phyloP scores from a whole-genome alignment of 768 basidiomycete genomes.

The Termitomyces sp. region DNA sequence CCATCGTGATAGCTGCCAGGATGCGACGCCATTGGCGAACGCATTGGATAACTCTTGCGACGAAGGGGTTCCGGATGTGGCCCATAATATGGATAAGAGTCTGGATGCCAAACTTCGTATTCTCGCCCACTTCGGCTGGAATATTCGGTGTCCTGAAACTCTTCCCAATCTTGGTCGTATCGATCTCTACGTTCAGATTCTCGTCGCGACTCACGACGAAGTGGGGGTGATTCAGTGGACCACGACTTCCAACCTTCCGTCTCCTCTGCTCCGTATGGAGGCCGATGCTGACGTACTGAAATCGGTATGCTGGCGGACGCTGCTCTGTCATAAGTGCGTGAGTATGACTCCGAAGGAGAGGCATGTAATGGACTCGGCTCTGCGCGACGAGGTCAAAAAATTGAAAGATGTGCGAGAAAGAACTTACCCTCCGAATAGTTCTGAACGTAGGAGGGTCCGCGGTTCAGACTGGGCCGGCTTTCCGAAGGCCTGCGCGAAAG shows the following conservation, averaged over 20 bases:
- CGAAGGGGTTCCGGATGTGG: slow-evolving; percentile 12
- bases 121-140: slow-evolving; percentile 6
- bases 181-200: slow-evolving; percentile 6
- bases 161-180: slow-evolving; percentile 8
- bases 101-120: slow-evolving; percentile 7
- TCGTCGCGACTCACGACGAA: slow-evolving; percentile 11
- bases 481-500: slow-evolving; percentile 16
- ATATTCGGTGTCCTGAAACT: slow-evolving; percentile 11
- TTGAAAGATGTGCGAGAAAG: neutral
- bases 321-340: slow-evolving; percentile 10
- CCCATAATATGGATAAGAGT: slow-evolving; percentile 6
- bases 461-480: slow-evolving; percentile 7
- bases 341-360: slow-evolving; percentile 9
- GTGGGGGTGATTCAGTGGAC: slow-evolving; percentile 1
- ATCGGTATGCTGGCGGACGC: slow-evolving; percentile 17
- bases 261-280: slow-evolving; percentile 12
- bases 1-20: slow-evolving; percentile 14
- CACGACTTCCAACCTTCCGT: slow-evolving; percentile 14
- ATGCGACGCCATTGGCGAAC: slow-evolving; percentile 16
- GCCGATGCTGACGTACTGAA: slow-evolving; percentile 6
- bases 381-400: neutral
- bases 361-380: slow-evolving; percentile 9
- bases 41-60: slow-evolving; percentile 6
- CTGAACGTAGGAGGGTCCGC: slow-evolving; percentile 17
- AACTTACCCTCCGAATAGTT: slow-evolving; percentile 13